Evolutionary conservation across 2,329 filamentous ascomycete species (phyloP), one percentile per base, ranked within the genome.

Genomic region (Penicillium sumatraense): DNA sequence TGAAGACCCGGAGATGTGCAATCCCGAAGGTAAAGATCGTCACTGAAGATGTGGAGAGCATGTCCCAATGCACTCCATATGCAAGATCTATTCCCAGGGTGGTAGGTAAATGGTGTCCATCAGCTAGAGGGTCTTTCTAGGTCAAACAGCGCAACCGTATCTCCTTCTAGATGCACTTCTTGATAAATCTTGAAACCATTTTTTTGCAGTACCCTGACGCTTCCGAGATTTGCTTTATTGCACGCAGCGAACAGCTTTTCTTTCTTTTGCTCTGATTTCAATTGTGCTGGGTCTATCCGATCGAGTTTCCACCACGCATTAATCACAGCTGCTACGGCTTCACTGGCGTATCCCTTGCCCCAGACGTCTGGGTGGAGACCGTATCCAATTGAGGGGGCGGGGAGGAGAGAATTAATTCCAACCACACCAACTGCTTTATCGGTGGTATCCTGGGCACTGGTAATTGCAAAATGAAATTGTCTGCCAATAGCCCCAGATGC

Each of bases 221-320:
- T 66, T 5, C 59, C 62, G 40, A 58, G 14, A 49, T 66, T 66
- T 7, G 29, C 53, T 21, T 46, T 59, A 29, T 64, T 61, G 18
- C 55, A 61, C 0, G 51, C 59, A 11, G 62, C 62, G 47, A 57
- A 66, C 11, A 66, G 31, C 35, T 47, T 60, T 47, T 66, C 64
- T 9, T 10, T 41, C 3, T 35, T 7, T 6, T 18, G 9, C 8
- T 6, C 31, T 10, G 20, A 23, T 8, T 4, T 29, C 2, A 36
- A 5, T 16, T 41, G 23, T 2, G 38, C 38, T 24, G 42, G 4
- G 5, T 49, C 41, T 36, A 27, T 51, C n/a, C 60, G 45, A 16
- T 53, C 27, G 6, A 68, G 57, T 5, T 57, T 60, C 64, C 66
- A 68, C 64, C 66, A 69, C 3, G 56, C 57, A 42, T 63, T 53